phyloP scores from a whole-genome alignment of 805 yeast genomes.

The Teunomyces atbi region DNA sequence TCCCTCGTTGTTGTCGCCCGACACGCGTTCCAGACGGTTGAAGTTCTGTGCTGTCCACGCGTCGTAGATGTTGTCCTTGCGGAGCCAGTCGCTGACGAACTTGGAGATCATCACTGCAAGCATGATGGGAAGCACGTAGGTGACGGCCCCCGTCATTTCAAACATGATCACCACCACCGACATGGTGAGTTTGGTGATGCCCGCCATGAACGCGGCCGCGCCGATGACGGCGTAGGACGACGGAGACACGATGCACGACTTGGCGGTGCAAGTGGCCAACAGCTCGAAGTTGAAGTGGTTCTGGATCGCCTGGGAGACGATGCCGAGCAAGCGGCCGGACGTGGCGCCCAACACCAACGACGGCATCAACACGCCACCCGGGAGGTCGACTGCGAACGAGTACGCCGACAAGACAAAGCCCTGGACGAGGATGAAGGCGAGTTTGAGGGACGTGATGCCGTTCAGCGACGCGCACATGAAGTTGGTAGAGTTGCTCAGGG shows the following conservation, averaged over 20 bases:
- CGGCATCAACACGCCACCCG: slow-evolving; percentile 69
- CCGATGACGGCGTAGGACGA: slow-evolving; percentile 90
- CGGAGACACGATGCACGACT: slow-evolving; percentile 66
- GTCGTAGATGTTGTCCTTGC: slow-evolving; percentile 65
- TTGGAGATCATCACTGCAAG: slow-evolving; percentile 73
- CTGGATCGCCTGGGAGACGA: slow-evolving; percentile 50
- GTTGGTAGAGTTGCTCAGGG: slow-evolving; percentile 21
- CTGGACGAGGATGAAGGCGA: slow-evolving; percentile 40
- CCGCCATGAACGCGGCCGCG: slow-evolving; percentile 78
- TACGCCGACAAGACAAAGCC: slow-evolving; percentile 65
- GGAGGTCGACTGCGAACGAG: slow-evolving; percentile 65
- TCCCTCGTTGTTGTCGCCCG: slow-evolving; percentile 22
- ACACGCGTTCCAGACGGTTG: slow-evolving; percentile 17
- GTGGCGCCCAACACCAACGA: slow-evolving; percentile 62
- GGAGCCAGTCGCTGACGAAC: slow-evolving; percentile 63
- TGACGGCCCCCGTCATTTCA: slow-evolving; percentile 86
- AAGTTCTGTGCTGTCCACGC: slow-evolving; percentile 32
- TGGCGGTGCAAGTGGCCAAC: slow-evolving; percentile 41
- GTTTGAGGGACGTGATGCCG: slow-evolving; percentile 21
- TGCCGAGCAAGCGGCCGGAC: slow-evolving; percentile 56
- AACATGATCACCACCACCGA: slow-evolving; percentile 89
- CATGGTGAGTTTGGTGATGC: slow-evolving; percentile 77
- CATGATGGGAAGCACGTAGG: slow-evolving; percentile 85
- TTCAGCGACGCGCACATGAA: slow-evolving; percentile 38
- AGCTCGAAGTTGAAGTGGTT: slow-evolving; percentile 27